A percentile compares a stretch with the other conserved stretches of the same genome.
Conservation (phyloP, 768 basidiomycete genomes). For the Boletus rubroflammeus region DNA sequence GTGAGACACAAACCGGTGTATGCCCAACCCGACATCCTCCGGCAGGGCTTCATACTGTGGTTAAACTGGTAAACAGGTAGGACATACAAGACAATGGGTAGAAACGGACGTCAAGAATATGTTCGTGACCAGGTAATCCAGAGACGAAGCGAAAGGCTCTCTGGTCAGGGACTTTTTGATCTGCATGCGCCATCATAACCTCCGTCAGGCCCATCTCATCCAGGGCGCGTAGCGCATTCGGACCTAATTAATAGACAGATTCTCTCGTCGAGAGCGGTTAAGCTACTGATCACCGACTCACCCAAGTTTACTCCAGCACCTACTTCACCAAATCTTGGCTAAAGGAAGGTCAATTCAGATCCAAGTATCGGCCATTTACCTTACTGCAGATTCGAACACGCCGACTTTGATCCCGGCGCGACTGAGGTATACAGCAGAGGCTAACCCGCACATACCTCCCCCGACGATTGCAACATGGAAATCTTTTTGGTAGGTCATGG, state of each 20-base stretch:
- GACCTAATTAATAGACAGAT: slow-evolving; percentile 30
- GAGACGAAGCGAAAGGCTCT: slow-evolving; percentile 40
- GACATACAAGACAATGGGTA: background rate
- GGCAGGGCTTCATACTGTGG: slow-evolving; percentile 32
- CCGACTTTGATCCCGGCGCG: slow-evolving; percentile 42
- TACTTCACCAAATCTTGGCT: slow-evolving; percentile 49
- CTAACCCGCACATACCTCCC: slow-evolving; percentile 52
- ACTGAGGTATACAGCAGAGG: slow-evolving; percentile 43
- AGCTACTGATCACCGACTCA: slow-evolving; percentile 12
- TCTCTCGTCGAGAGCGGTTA: background rate
- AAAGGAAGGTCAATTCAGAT: background rate
- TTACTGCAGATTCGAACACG: slow-evolving; percentile 53
- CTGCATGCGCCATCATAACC: slow-evolving; percentile 37
- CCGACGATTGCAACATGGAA: slow-evolving; percentile 53
- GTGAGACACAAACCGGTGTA: slow-evolving; percentile 40
- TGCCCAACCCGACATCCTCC: slow-evolving; percentile 40
- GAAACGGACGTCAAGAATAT: slow-evolving; percentile 40
- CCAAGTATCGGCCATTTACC: background rate
- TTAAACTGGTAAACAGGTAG: background rate
- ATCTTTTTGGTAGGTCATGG: slow-evolving; percentile 29
- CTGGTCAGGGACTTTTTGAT: slow-evolving; percentile 30
- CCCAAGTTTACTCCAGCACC: slow-evolving; percentile 56
- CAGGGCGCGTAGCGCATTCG: slow-evolving; percentile 48
- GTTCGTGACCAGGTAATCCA: slow-evolving; percentile 40
- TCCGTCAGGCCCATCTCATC: slow-evolving; percentile 43